These are phyloP conservation scores for Starmerella sirachaensis DNA, from an alignment of 805 yeast genomes.

Conservation along the genomic window DNA sequence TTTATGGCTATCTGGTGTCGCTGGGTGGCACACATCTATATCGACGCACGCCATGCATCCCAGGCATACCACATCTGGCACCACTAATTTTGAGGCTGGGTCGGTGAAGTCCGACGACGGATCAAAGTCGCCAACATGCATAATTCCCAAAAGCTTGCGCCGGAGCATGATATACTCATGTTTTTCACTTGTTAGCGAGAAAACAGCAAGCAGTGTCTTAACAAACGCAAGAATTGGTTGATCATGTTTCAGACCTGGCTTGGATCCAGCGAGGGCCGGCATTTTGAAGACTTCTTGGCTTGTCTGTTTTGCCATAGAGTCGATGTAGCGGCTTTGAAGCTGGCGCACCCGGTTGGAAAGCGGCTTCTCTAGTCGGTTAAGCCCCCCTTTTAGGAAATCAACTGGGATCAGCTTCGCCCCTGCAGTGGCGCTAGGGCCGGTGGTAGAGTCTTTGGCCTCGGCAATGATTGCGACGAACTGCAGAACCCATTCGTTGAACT, in stretches of 20 bases:
- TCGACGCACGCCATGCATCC: constrained; percentile 65
- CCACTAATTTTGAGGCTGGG: constrained; percentile 58
- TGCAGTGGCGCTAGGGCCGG: neutral
- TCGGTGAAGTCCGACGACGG: constrained; percentile 57
- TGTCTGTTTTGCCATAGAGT: constrained; percentile 53
- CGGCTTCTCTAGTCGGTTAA: constrained; percentile 47
- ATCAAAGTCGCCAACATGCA: constrained; percentile 79
- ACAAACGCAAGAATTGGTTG: constrained; percentile 74
- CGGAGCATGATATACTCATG: constrained; percentile 67
- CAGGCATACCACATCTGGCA: constrained; percentile 64
- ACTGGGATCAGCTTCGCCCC: constrained; percentile 6
- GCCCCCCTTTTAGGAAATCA: constrained; percentile 25
- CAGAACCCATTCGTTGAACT: constrained; percentile 78
- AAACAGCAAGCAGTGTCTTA: constrained; percentile 61
- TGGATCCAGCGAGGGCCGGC: constrained; percentile 63
- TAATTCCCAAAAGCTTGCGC: constrained; percentile 54
- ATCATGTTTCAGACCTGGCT: constrained; percentile 36
- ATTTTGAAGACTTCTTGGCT: constrained; percentile 54
- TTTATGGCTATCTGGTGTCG: constrained; percentile 30
- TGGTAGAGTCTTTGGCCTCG: constrained; percentile 28
- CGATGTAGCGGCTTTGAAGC: constrained; percentile 57
- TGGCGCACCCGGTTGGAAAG: constrained; percentile 54
- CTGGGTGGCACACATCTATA: constrained; percentile 60
- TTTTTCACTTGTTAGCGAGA: constrained; percentile 52
- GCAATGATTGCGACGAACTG: constrained; percentile 61